These are phyloP conservation scores for Solanum dulcamara DNA, from an alignment of 257 asterid genomes.

Conservation along the genomic window DNA sequence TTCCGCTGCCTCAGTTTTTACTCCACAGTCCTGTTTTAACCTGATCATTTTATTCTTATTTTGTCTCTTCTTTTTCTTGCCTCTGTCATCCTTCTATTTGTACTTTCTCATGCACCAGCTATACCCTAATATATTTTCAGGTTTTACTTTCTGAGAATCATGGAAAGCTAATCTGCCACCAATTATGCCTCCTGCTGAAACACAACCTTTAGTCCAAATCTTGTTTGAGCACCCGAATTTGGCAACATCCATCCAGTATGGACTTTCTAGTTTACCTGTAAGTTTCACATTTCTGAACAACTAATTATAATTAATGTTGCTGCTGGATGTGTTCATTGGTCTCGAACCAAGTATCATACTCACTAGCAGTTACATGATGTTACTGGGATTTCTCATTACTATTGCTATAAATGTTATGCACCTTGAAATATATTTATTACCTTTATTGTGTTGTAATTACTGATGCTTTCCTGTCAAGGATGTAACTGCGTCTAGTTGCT, in stretches of 20 bases:
- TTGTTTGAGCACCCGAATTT: background rate
- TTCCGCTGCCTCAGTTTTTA: too few species aligned
- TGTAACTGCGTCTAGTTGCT: too few species aligned
- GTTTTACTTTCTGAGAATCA: background rate
- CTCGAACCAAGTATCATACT: too few species aligned
- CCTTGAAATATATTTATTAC: too few species aligned
- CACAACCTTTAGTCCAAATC: background rate
- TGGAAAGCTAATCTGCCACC: background rate
- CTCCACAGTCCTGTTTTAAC: background rate
- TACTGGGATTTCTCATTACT: background rate
- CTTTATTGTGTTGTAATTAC: too few species aligned
- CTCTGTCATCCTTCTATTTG: background rate
- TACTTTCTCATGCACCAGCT: background rate
- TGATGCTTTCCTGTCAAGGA: too few species aligned
- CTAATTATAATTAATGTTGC: too few species aligned
- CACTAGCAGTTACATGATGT: too few species aligned
- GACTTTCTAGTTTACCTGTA: too few species aligned
- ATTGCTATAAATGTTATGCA: too few species aligned
- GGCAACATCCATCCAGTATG: background rate
- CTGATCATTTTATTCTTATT: background rate
- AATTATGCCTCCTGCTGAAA: conserved; percentile 3
- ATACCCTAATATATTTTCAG: background rate
- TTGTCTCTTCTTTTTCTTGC: background rate
- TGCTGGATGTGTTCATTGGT: too few species aligned
- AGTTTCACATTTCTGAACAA: too few species aligned